These are phyloP conservation scores for Neurospora sp. DNA, from an alignment of 495 filamentous ascomycete species.

Conservation along the genomic window DNA sequence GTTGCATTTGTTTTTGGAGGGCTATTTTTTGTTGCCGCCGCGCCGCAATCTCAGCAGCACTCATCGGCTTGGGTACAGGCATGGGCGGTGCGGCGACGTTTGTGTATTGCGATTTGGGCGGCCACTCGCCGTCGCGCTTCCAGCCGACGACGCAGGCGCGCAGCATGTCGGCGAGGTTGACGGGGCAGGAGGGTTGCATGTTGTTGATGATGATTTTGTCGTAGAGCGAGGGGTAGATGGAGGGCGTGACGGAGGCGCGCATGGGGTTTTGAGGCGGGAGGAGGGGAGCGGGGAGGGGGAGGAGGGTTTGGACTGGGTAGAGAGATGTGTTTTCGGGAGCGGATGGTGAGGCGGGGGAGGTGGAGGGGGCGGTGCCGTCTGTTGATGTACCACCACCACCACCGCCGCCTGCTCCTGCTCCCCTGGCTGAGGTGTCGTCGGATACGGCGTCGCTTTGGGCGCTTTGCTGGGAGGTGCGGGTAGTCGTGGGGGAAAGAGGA, in stretches of 20 bases:
- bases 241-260: slow-evolving; percentile 59
- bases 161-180: slow-evolving; percentile 74
- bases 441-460: not conserved
- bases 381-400: not conserved
- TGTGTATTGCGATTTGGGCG: slow-evolving; percentile 45
- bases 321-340: slow-evolving; percentile 10
- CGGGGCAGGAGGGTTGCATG: slow-evolving; percentile 70
- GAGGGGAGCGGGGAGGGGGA: slow-evolving; percentile 55
- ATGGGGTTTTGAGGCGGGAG: slow-evolving; percentile 59
- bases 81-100: slow-evolving; percentile 23
- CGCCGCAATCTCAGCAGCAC: slow-evolving; percentile 21
- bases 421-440: not conserved
- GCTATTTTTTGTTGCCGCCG: slow-evolving; percentile 25
- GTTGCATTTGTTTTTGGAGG: slow-evolving; percentile 6
- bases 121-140: slow-evolving; percentile 94
- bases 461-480: slow-evolving; percentile 16
- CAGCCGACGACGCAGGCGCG: slow-evolving; percentile 81
- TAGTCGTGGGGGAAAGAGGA: slow-evolving; percentile 12
- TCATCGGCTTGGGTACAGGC: not conserved
- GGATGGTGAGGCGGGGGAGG: slow-evolving; percentile 11
- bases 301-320: slow-evolving; percentile 36
- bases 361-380: slow-evolving; percentile 4
- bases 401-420: not conserved
- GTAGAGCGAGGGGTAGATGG: slow-evolving; percentile 75
- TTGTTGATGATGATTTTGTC: slow-evolving; percentile 71